Evolutionary conservation across 805 yeast species (phyloP).

Genomic region (Saccharomycopsis fodiens): DNA sequence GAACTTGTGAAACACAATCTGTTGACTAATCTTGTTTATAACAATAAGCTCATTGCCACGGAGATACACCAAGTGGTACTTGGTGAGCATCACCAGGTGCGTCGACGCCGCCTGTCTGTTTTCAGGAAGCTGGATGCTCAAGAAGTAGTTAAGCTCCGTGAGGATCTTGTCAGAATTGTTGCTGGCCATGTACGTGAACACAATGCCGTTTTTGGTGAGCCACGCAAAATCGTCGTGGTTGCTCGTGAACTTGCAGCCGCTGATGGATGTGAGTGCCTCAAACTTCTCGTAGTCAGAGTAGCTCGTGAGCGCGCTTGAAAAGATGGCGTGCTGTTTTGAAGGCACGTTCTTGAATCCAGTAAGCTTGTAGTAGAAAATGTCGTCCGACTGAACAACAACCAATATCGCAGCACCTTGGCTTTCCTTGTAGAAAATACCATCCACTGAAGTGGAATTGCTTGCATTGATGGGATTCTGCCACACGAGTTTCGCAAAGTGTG

Average conservation of each 20-base stretch:
- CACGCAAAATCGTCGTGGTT: conserved; percentile 33
- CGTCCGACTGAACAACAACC: conserved; percentile 27
- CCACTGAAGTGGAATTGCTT: conserved; percentile 21
- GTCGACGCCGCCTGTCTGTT: conserved; percentile 24
- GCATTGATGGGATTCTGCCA: conserved; percentile 29
- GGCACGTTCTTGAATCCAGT: conserved; percentile 18
- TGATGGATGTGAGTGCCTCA: conserved; percentile 27
- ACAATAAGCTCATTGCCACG: conserved; percentile 33
- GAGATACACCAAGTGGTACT: conserved; percentile 46
- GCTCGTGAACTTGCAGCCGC: conserved; percentile 28
- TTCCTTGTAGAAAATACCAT: conserved; percentile 24
- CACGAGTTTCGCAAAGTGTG: conserved; percentile 32
- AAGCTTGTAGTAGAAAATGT: conserved; percentile 25
- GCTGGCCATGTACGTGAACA: conserved; percentile 25
- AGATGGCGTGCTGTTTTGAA: conserved; percentile 23
- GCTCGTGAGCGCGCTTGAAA: conserved; percentile 21
- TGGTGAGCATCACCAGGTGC: conserved; percentile 38
- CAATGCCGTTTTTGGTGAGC: conserved; percentile 40
- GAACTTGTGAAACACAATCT: conserved; percentile 36
- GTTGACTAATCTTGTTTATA: conserved; percentile 45
- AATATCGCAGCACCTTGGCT: conserved; percentile 17
- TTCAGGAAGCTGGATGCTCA: conserved; percentile 34
- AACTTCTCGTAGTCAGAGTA: conserved; percentile 33
- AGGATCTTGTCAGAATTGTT: conserved; percentile 22
- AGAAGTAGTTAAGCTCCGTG: conserved; percentile 32